Base-by-base conservation (phyloP, 2,329 filamentous ascomycete species). In the Trichophyton equinum region DNA sequence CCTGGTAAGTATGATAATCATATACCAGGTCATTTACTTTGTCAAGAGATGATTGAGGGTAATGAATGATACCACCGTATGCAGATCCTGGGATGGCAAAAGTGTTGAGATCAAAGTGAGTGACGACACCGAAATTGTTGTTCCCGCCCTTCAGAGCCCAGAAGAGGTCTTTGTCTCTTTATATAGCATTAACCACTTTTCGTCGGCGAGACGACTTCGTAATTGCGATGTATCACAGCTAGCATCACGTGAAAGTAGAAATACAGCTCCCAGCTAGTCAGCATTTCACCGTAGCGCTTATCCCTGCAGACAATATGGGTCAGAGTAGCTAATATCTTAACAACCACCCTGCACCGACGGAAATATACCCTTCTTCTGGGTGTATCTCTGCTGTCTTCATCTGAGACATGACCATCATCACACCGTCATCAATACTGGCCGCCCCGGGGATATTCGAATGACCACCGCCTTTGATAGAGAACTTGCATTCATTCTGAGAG, bases 381-480 rank as follows among this genome's bases (percentile, higher is more conserved):
- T 42, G 8, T 22, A 57, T 25, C 4, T 62, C 55, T 33, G 25
- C 25, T 11, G 55, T 18, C 20, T 49, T 61, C 55, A 61, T 42
- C 2, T 30, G 42, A 9, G 71, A 59, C 46, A 75, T 66, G 61
- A 68, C 68, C 49, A 75, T 71, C 9, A 68, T 71, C 47, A 76
- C 67, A 5, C 73, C 74, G 44, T 66, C 76, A 13, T 76, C 68
- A 49, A 77, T 75, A 64, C 74, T 78, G 3, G 75, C 73, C 61
- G 77, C 79, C 38, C 75, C 75, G 61, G 76, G 74, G 62, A 77
- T 79, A 1, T 75, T 75, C 61, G 76, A 75, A 65, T 79, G 77
- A 0, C 77, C 77, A 6, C 80, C 81, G 8, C 77, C 75, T 67
- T 80, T 77, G 70, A 83, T 75, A 22, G 81, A 83, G 55, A 85